phyloP scores from a whole-genome alignment of 129 eudicot species.

The Helichrysum umbraculigerum region DNA sequence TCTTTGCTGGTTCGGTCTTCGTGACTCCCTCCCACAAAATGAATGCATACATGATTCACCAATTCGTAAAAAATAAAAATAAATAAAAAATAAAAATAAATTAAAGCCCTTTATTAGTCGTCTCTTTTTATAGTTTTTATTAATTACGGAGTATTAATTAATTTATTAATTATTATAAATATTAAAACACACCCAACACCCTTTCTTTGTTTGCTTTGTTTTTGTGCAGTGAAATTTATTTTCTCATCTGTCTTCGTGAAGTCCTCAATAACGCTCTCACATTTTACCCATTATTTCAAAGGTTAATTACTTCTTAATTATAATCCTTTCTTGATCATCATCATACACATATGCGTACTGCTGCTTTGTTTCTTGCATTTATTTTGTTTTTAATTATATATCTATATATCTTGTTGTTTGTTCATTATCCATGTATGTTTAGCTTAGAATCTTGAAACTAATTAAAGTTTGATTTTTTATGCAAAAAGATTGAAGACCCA shows the following conservation, averaged over 20 bases:
- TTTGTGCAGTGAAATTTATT: neutral
- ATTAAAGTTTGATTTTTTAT: neutral
- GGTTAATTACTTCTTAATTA: neutral
- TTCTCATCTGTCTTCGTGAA: neutral
- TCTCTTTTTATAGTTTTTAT: neutral
- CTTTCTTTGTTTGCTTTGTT: slow-evolving; percentile 1
- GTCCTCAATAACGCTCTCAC: neutral
- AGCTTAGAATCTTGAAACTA: neutral
- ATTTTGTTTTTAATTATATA: neutral
- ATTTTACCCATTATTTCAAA: neutral
- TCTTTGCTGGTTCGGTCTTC: neutral
- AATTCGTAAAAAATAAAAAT: neutral
- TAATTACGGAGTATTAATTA: too few relatives aligned
- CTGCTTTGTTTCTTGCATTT: neutral
- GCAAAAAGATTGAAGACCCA: neutral
- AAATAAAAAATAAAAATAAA: neutral
- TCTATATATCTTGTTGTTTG: neutral
- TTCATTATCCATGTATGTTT: slow-evolving; percentile 4
- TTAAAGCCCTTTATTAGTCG: neutral
- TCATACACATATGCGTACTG: neutral
- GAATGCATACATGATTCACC: neutral
- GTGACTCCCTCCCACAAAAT: neutral
- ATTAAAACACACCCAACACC: neutral
- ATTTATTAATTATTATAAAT: neutral
- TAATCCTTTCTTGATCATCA: neutral